Base-by-base conservation (phyloP, 2,329 filamentous ascomycete genomes). In the Thielaviopsis musarum region DNA sequence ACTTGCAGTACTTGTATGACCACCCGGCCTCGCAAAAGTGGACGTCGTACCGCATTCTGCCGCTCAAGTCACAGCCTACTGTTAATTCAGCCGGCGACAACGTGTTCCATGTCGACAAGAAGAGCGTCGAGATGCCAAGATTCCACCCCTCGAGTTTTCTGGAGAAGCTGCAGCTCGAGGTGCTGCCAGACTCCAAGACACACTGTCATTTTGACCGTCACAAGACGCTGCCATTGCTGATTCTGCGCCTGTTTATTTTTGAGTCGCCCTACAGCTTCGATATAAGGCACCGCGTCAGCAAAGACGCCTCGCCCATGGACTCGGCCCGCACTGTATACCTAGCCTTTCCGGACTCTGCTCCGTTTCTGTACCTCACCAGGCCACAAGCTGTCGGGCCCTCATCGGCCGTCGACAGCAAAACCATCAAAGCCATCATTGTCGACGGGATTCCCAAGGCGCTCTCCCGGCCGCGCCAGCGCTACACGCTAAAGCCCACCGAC, bases 91-190 rank as follows among this genome's bases (percentile, higher is more conserved):
- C 70, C 58, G 66, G 64, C 34, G 71, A 73, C 28, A 53, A 61
- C 17, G 24, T 59, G 2, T 59, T 59, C 41, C 19, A 48, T 9
- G 65, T 73, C 15, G 75, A 81, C 66, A 70, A 71, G 54, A 68
- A 72, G 63, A 73, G 75, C 6, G 69, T 82, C 34, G 67, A 69
- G 3, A 72, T 84, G 55, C 88, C 88, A 12, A 82, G 85, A 17
- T 88, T 93, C 66, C 87, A 94, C 66, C 85, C 88, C 0, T 82
- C 86, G 4, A 87, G 85, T 0, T 95, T 95, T 69, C 74, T 94
- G 45, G 80, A 81, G 64, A 85, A 84, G 64, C 79, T 95, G 1
- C 85, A 91, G 64, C 75, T 76, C 49, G 84, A 91, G 66, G 78
- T 90, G 19, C 75, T 88, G 1, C 87, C 88, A 1, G 79, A 93